Evolutionary conservation across 768 basidiomycete species (phyloP).

Genomic region (Panaeolus cyanescens): DNA sequence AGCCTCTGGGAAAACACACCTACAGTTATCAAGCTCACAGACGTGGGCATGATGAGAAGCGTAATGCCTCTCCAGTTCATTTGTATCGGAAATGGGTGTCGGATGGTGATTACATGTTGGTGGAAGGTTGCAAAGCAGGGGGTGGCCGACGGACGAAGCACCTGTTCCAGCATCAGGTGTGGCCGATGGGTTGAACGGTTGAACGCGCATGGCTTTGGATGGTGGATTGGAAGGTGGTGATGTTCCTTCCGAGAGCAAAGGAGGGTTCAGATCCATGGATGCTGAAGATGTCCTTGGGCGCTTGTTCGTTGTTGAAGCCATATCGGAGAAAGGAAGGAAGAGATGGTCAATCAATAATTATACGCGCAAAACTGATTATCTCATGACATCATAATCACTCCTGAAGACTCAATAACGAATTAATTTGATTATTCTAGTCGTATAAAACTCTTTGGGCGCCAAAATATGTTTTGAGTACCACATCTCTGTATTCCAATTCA

Average conservation of each 20-base stretch:
- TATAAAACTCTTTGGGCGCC: too few species aligned
- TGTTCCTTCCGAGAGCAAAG: neutral
- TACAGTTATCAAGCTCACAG: conserved; percentile 68
- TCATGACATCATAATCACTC: neutral
- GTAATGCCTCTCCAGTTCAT: conserved; percentile 82
- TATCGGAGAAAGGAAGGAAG: conserved; percentile 23
- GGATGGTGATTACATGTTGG: conserved; percentile 77
- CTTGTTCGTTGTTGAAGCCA: conserved; percentile 24
- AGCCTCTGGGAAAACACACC: conserved; percentile 84
- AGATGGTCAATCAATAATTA: neutral
- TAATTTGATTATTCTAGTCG: neutral
- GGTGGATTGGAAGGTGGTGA: conserved; percentile 17
- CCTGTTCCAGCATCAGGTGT: conserved; percentile 9
- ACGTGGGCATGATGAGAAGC: conserved; percentile 84
- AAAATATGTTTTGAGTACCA: too few species aligned
- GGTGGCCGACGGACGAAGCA: conserved; percentile 24
- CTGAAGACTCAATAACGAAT: neutral
- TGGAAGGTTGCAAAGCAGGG: conserved; percentile 71
- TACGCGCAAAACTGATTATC: conserved; percentile 1
- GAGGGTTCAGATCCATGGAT: conserved; percentile 8
- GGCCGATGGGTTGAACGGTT: conserved; percentile 10
- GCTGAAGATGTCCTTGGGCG: conserved; percentile 24
- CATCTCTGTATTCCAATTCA: too few species aligned
- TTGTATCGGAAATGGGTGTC: conserved; percentile 62
- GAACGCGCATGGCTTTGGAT: conserved; percentile 30